Conservation (phyloP, 2,329 filamentous ascomycete genomes). For the Aspergillus udagawae region DNA sequence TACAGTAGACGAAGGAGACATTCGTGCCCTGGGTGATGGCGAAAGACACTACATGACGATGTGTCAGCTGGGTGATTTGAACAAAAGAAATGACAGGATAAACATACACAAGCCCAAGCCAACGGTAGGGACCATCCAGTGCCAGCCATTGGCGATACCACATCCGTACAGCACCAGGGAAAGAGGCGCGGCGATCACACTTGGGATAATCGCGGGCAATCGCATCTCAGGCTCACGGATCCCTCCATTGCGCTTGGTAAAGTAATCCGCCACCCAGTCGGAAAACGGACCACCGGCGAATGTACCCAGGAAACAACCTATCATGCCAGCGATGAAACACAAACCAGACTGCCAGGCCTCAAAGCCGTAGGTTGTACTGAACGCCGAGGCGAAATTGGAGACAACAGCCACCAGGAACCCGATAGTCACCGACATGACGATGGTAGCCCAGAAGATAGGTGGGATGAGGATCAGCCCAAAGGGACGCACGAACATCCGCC, state of each 20-base stretch:
- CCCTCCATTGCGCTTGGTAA: slow-evolving; percentile 25
- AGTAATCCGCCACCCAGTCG: slow-evolving; percentile 30
- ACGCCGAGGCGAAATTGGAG: slow-evolving; percentile 14
- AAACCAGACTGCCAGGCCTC: slow-evolving; percentile 41
- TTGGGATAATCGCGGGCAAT: slow-evolving; percentile 14
- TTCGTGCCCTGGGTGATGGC: slow-evolving; percentile 55
- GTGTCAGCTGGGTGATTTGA: background rate
- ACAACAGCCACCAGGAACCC: slow-evolving; percentile 28
- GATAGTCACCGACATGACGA: slow-evolving; percentile 17
- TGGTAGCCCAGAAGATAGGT: slow-evolving; percentile 15
- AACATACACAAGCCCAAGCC: slow-evolving; percentile 39
- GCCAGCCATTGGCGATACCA: background rate
- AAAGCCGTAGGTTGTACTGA: slow-evolving; percentile 23
- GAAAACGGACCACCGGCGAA: slow-evolving; percentile 46
- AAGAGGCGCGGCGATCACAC: background rate
- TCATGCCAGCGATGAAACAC: slow-evolving; percentile 41
- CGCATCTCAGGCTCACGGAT: slow-evolving; percentile 34
- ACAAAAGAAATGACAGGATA: background rate
- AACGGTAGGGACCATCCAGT: slow-evolving; percentile 51
- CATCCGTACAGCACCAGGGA: slow-evolving; percentile 1
- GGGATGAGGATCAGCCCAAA: slow-evolving; percentile 14
- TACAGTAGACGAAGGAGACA: slow-evolving; percentile 54
- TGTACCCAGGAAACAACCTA: slow-evolving; percentile 35
- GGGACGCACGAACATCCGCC: slow-evolving; percentile 13
- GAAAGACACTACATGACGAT: slow-evolving; percentile 30